phyloP scores from a whole-genome alignment of 352 stramenopile genomes.

The Globisporangium rhizosaccharum region DNA sequence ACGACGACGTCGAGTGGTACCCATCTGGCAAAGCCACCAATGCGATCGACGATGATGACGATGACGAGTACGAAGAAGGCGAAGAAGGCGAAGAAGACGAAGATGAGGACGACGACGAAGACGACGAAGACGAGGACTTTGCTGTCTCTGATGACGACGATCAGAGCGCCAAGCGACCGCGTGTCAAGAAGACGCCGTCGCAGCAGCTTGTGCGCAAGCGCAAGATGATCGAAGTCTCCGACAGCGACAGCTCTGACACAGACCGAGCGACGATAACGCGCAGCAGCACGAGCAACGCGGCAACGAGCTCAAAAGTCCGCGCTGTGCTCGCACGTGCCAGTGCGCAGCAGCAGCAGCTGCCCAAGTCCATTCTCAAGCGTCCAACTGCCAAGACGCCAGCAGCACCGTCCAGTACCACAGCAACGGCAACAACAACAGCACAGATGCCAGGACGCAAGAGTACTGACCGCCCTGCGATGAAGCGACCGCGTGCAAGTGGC shows the following conservation, averaged over 20 bases:
- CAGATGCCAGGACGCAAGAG: slow-evolving; percentile 2
- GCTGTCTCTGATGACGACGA: slow-evolving; percentile 16
- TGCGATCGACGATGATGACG: slow-evolving; percentile 16
- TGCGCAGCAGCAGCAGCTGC: slow-evolving; percentile 3
- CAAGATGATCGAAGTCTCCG: slow-evolving; percentile 31
- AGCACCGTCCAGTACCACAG: slow-evolving; percentile 13
- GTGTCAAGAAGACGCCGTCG: not conserved
- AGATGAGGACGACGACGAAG: slow-evolving; percentile 28
- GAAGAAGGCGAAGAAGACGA: slow-evolving; percentile 25
- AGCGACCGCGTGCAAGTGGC: slow-evolving; percentile 5
- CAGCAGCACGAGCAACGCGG: not conserved
- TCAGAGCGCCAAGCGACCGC: slow-evolving; percentile 15
- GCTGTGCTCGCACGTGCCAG: slow-evolving; percentile 3
- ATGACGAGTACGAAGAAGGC: slow-evolving; percentile 27
- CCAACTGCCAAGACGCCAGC: not conserved
- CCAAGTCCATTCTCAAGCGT: slow-evolving; percentile 40
- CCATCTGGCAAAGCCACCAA: slow-evolving; percentile 31
- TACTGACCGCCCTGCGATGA: not conserved
- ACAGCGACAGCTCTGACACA: slow-evolving; percentile 49
- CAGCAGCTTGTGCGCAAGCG: slow-evolving; percentile 27
- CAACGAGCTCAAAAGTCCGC: slow-evolving; percentile 9
- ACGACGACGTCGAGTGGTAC: slow-evolving; percentile 43
- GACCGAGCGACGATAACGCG: slow-evolving; percentile 13
- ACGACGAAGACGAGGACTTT: slow-evolving; percentile 19
- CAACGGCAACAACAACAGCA: not conserved